Base-by-base conservation (phyloP, 768 basidiomycete genomes). In the Boletus rubescentipes region DNA sequence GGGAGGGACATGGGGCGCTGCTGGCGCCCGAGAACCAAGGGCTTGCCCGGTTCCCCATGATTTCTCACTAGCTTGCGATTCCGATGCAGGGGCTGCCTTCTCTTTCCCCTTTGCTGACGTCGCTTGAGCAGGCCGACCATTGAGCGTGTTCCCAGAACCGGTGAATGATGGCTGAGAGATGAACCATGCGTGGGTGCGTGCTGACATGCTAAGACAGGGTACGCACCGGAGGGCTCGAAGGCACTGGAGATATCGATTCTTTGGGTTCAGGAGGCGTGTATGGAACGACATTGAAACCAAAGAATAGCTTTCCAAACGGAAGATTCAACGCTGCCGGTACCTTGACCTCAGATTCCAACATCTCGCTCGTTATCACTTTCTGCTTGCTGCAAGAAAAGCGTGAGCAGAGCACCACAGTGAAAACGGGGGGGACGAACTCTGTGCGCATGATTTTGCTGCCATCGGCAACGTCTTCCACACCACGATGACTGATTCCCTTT, bases 281-380 rank as follows among this genome's bases (percentile, higher is more conserved):
- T 1, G 88, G 77, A 2, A 82, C 75, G 52, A 91, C 81, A 55
- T 90, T 89, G 75, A 88, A 99, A 10, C 97, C 97, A 65, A 99
- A 98, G 78, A 99, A 99, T 18, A 99, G 77, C 60, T 97, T 89
- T 12, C 97, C 97, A 59, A 89, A 87, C 0, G 97, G 94, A 10
- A 99, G 77, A 59, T 88, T 89, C 38, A 99, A 77, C 9, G 93
- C 87, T 0, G 92, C 94, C 5, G 97, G 96, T 9, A 90, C 93
- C 62, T 90, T 87, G 44, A 75, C 78, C 18, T 87, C 86, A 16
- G 82, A 76, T 53, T 91, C 89, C 14, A 93, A 73, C 14, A 82
- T 82, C 42, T 83, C 85, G 57, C 89, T 93, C 2, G 93, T 92
- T 29, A 98, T 83, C 46, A 98, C 83, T 30, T 81, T 86, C 35